Evolutionary conservation across 2,329 filamentous ascomycete genomes (phyloP).

Genomic region (Colletotrichum simmondsii): DNA sequence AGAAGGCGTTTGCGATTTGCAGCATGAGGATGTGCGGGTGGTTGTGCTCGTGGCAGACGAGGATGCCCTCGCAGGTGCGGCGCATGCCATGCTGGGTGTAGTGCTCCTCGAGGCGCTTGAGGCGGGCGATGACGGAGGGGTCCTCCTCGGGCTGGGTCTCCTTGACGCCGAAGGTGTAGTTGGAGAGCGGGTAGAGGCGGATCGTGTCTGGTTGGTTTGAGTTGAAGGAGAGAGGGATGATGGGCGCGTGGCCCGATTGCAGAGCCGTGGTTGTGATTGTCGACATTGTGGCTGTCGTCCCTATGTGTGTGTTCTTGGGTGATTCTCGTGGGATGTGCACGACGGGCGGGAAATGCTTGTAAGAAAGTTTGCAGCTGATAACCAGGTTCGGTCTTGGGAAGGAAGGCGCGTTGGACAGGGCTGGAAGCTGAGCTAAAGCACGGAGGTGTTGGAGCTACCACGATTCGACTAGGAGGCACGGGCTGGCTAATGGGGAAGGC

Average conservation of each 20-base stretch:
- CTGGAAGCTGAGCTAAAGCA: constrained; percentile 3
- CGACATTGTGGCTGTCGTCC: constrained; percentile 69
- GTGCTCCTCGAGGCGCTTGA: constrained; percentile 96
- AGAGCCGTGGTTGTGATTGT: constrained; percentile 82
- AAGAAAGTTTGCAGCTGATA: not conserved
- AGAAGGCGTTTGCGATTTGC: constrained; percentile 99
- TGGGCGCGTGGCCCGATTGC: constrained; percentile 82
- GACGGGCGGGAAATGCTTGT: not conserved
- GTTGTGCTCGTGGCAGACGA: constrained; percentile 99
- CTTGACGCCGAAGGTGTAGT: constrained; percentile 99
- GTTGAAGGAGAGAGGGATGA: constrained; percentile 85
- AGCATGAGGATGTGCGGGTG: constrained; percentile 99
- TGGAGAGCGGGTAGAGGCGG: constrained; percentile 92
- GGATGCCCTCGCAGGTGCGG: constrained; percentile 93
- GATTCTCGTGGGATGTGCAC: not conserved
- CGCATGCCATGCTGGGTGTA: constrained; percentile 94
- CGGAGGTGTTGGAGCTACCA: constrained; percentile 7
- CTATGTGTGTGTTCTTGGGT: not conserved
- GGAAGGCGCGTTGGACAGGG: constrained; percentile 7
- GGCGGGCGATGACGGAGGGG: constrained; percentile 89
- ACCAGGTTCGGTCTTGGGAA: not conserved
- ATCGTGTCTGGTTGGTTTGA: constrained; percentile 90
- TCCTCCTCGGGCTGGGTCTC: constrained; percentile 98
- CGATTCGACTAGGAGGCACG: not conserved
- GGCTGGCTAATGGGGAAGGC: not conserved